Percentiles rank a stretch among this genome's conserved stretches.
Evolutionary conservation across 192 early-diverging fungal genomes (phyloP).

Genomic region (Neocallimastix lanati): DNA sequence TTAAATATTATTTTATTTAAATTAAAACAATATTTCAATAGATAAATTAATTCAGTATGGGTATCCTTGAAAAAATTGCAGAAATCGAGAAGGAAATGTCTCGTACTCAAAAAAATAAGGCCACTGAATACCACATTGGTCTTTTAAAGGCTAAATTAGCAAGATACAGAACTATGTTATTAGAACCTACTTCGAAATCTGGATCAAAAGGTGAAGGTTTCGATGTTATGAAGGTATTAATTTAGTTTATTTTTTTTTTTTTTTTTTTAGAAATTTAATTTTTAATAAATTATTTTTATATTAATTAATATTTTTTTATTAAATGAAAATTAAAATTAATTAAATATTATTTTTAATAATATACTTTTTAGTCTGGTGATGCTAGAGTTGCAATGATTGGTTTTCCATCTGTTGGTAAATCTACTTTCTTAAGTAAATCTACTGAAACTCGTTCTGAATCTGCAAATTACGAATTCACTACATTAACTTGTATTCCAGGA

Average conservation of each 20-base stretch:
- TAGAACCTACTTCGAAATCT: conserved; percentile 46
- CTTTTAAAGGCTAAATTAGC: conserved; percentile 94
- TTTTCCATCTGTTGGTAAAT: conserved; percentile 98
- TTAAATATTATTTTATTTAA: too few species aligned
- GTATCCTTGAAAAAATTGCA: conserved; percentile 72
- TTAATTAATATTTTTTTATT: too few species aligned
- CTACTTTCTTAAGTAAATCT: conserved; percentile 78
- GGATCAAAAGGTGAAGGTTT: conserved; percentile 69
- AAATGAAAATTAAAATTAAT: too few species aligned
- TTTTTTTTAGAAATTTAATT: too few species aligned
- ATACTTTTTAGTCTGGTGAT: conserved; percentile 78
- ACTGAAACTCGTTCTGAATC: conserved; percentile 83
- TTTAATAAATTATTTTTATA: too few species aligned
- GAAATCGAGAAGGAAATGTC: conserved; percentile 53
- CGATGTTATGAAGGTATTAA: conserved; percentile 68
- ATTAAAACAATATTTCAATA: too few species aligned
- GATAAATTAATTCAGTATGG: conserved; percentile 26
- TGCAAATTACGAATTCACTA: conserved; percentile 83
- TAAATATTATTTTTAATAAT: too few species aligned
- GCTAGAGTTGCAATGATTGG: conserved; percentile 88
- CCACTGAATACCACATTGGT: conserved; percentile 93
- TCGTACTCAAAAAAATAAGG: conserved; percentile 98
- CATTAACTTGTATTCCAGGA: conserved; percentile 62
- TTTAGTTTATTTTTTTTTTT: too few species aligned
- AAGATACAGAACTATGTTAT: conserved; percentile 53